Base-by-base conservation (phyloP, 106 monocot genomes). In the Cymbidium sinense region DNA sequence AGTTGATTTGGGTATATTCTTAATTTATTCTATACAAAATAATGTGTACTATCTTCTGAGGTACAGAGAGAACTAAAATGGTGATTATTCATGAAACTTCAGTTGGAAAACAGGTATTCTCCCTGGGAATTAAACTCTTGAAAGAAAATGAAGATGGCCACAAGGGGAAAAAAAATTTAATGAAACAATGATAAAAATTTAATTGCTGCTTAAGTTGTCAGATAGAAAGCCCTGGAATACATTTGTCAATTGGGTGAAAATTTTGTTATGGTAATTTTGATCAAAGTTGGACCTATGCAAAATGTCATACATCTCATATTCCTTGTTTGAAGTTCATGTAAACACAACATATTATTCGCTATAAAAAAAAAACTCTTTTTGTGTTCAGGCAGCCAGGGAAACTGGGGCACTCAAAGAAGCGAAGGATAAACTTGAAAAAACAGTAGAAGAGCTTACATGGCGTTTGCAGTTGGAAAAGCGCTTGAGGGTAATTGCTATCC, bases 341-440 rank as follows among this genome's bases (percentile, higher is more conserved):
- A 67, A 67, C 67, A 67, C 15, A 33, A 67, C 15, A 33, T 33
- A 67, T 11, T 67, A 9, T 33, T 67, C 15, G 13, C 67, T 67
- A 62, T 6, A 62, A 7, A 47, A 47, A 7, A 41, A 54, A 9
- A 62, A 25, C 25, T 19, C 79, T 79, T 7, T 30, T 51, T 83
- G 74, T 33, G 37, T 75, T 80, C 85, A 92, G 92, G 92, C 78
- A 65, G 92, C 92, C 74, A 81, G 89, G 75, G 92, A 92, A 87
- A 92, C 92, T 37, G 92, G 92, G 79, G 92, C 92, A 61, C 89
- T 92, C 13, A 92, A 92, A 50, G 89, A 92, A 84, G 92, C 92
- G 33, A 92, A 92, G 80, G 92, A 92, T 87, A 92, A 89, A 77
- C 92, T 92, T 75, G 92, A 92, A 73, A 92, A 92, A 74, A 85